Evolutionary conservation across 768 basidiomycete species (phyloP), one percentile per base, ranked within the genome.

Genomic region (Boletus patriciae): DNA sequence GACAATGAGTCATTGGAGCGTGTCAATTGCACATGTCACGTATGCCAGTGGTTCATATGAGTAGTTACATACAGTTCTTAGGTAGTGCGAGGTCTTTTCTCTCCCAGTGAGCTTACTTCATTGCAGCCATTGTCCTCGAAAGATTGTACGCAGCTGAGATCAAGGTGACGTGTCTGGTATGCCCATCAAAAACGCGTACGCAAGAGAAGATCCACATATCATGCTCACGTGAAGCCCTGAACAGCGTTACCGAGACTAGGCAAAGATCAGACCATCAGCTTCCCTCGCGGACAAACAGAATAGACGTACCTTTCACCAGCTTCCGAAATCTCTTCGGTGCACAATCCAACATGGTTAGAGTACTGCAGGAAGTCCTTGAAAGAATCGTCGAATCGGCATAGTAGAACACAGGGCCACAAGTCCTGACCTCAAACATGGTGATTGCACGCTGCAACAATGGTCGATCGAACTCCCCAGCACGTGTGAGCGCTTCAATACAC

Each of bases 401-500:
- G 6, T 23, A 45, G 4, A 18, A 7, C 13, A 19, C 44, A 21
- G 6, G 2, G 1, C 4, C 16, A 13, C 29, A n/a, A 54, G 47
- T 29, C 34, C 79, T 42, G 55, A 92, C 93, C 80, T 95, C 92
- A 59, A 98, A 94, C 89, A 97, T 94, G n/a, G 80, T 72, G 6
- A 90, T 79, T 6, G 94, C 87, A 50, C 81, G 83, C 15, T 74
- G 74, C 15, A 96, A 75, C 61, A 94, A 78, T 8, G 78, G 62
- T 46, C 75, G 78, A 62, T 96, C 89, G 58, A 81, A 91, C 55
- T 89, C 82, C 1, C 94, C 94, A 0, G 90, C 94, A 11, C 95
- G 82, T 0, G 93, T 92, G 59, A 98, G 74, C 0, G 94, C 94
- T 65, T 98, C 94, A 42, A 96, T 77, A 60, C 88, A 88, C 89